Percentiles rank a stretch among this genome's conserved stretches.
These are phyloP conservation scores for Cyclotella baltica DNA, from an alignment of 108 stramenopile species.

Conservation along the genomic window DNA sequence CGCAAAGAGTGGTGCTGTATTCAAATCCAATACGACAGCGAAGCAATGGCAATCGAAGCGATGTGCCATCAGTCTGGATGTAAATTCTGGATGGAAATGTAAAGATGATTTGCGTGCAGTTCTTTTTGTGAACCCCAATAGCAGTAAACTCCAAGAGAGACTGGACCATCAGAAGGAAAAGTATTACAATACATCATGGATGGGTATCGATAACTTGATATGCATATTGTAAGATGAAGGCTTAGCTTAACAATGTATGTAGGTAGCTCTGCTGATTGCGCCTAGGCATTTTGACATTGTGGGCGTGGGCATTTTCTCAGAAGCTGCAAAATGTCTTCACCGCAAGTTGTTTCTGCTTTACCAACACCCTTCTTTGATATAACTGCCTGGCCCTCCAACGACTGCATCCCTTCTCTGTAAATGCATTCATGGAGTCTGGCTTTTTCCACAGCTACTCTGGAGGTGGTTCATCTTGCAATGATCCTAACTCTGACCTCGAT, in stretches of 20 bases:
- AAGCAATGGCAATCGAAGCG: conserved; percentile 1
- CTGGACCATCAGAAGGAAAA: neutral
- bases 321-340: conserved; percentile 62
- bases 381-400: conserved; percentile 16
- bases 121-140: conserved; percentile 1
- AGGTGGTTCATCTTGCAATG: conserved; percentile 80
- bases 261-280: too few relatives aligned
- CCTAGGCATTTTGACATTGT: neutral
- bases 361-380: neutral
- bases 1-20: neutral
- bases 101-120: neutral
- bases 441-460: conserved; percentile 73
- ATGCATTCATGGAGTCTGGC: neutral
- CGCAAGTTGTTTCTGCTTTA: too few relatives aligned
- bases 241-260: conserved; percentile 11
- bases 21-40: neutral
- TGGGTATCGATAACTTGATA: neutral
- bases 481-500: conserved; percentile 40
- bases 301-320: conserved; percentile 29
- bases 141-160: neutral
- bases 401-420: conserved; percentile 20
- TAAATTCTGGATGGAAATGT: neutral
- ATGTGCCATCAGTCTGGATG: neutral
- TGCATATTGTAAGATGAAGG: too few relatives aligned
- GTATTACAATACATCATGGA: neutral